These are phyloP conservation scores for Acacia pycnantha DNA, from an alignment of 331 rosid species.

Conservation along the genomic window DNA sequence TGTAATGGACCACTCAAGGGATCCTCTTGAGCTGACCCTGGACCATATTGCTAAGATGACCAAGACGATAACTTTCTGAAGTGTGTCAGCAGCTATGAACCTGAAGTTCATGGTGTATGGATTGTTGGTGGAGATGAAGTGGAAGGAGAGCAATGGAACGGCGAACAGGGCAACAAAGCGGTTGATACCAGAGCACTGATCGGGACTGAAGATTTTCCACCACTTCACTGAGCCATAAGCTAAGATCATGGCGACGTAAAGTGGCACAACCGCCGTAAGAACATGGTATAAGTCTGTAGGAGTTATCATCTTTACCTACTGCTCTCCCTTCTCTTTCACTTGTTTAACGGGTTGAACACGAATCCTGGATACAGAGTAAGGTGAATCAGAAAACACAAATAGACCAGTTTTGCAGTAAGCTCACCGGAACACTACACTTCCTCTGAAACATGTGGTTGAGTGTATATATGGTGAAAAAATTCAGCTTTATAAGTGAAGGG, in stretches of 20 bases:
- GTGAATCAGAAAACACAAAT: background rate
- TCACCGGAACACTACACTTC: background rate
- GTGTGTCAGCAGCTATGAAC: conserved; percentile 39
- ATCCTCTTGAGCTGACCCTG: conserved; percentile 29
- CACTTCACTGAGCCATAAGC: conserved; percentile 42
- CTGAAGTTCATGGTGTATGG: conserved; percentile 34
- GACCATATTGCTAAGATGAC: conserved; percentile 34
- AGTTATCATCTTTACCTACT: conserved; percentile 16
- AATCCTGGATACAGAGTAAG: background rate
- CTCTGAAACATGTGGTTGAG: background rate
- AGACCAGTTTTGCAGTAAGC: background rate
- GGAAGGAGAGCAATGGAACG: conserved; percentile 38
- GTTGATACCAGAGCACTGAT: conserved; percentile 41
- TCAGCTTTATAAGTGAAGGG: background rate
- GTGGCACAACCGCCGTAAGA: conserved; percentile 38
- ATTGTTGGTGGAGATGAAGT: conserved; percentile 37
- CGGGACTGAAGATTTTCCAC: conserved; percentile 45
- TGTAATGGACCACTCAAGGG: conserved; percentile 39
- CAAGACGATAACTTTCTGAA: conserved; percentile 37
- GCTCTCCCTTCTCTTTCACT: background rate
- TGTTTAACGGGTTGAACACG: background rate
- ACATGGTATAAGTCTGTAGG: conserved; percentile 36
- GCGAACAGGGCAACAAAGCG: conserved; percentile 39
- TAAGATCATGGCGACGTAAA: conserved; percentile 41
- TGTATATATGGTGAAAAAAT: background rate